phyloP scores from a whole-genome alignment of 1,284 basidiomycete species.

The Microbotryum silenes-acaulis region DNA sequence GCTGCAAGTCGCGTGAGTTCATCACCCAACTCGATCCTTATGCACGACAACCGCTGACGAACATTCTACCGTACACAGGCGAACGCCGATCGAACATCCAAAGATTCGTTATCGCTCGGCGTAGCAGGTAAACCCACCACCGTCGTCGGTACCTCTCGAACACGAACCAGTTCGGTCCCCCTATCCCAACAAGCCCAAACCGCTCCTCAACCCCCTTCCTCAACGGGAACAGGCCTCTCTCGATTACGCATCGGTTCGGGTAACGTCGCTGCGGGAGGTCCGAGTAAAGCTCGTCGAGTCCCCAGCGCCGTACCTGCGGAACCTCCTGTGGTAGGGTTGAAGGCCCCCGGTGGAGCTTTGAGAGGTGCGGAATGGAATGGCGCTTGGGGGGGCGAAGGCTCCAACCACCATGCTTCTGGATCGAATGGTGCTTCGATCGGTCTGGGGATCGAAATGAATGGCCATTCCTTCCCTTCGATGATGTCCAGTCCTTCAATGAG shows the following conservation, averaged over 20 bases:
- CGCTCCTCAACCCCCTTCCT: conserved; percentile 20
- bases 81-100: conserved; percentile 16
- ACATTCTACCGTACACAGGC: background rate
- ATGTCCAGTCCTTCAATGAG: background rate
- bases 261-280: background rate
- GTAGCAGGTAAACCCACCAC: conserved; percentile 14
- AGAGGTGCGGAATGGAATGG: too few relatives aligned
- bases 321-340: too few relatives aligned
- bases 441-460: background rate
- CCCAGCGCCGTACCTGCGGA: too few relatives aligned
- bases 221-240: conserved; percentile 23
- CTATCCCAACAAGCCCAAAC: background rate
- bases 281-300: background rate
- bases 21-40: background rate
- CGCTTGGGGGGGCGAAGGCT: too few relatives aligned
- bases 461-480: background rate
- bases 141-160: conserved; percentile 10
- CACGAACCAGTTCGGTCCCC: conserved; percentile 12
- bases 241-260: conserved; percentile 19
- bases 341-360: too few relatives aligned
- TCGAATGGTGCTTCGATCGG: background rate
- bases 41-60: background rate
- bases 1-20: background rate
- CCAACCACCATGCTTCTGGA: background rate
- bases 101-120: conserved; percentile 9